Base-by-base conservation (phyloP, 108 stramenopile genomes). In the Nitzschia palea region DNA sequence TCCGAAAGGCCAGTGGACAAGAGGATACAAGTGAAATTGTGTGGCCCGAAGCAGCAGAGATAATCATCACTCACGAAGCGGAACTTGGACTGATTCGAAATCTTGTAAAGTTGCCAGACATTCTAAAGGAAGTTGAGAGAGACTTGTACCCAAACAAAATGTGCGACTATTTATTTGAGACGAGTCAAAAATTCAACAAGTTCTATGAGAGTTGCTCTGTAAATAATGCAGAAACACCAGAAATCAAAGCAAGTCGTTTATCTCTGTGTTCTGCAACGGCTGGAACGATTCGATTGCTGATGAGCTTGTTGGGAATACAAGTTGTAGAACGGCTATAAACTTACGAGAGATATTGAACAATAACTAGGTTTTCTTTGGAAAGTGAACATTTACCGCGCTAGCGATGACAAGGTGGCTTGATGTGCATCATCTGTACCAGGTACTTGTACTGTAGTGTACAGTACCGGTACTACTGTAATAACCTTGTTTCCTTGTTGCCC, bases 141-240 rank as follows among this genome's bases (percentile, higher is more conserved):
- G 91, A 97, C 26, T 81, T 99, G 27, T 86, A 91, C 50, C 97
- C 99, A 18, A 94, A 99, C 74, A 79, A 79, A 28, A 71, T 99
- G 26, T 98, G 97, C 65, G 95, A 97, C 36, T 98, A 95, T 74
- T 76, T 96, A 17, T 96, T 94, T 58, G 92, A 96, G 68, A 90
- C 90, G 12, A 88, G 83, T 66, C 92, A 96, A 69, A 90, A 86
- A 68, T 96, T 96, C 77, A 94, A 90, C 78, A 82, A 65, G 73
- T 94, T 94, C 57, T 94, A 94, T 51, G 93, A 89, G 62, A 81
- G 80, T 61, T 98, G 98, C 52, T 88, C 94, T 17, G 95, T 98
- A 36, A 86, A 91, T 52, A 85, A 89, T 55, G 93, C 88, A 14
- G 81, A 81, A 53, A 87, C 80, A 15, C 79, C 81, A 23, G 90